These are phyloP conservation scores for Withania somnifera DNA, from an alignment of 305 asterid species.

Conservation along the genomic window DNA sequence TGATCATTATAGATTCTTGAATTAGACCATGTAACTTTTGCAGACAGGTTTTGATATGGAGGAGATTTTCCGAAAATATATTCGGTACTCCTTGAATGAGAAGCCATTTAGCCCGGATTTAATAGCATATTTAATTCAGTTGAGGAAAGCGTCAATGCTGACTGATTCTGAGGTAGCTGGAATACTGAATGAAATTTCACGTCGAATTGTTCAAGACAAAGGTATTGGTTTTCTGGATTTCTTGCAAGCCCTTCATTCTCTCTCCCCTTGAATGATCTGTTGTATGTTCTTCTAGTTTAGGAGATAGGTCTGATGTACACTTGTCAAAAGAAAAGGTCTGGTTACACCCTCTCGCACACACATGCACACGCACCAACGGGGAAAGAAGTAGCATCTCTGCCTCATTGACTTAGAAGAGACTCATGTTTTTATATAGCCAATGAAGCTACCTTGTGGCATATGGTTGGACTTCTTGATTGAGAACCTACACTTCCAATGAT, in stretches of 20 bases:
- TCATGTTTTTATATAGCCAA: neutral
- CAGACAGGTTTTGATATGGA: constrained; percentile 91
- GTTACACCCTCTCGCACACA: neutral
- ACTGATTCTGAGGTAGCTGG: constrained; percentile 75
- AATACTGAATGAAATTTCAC: constrained; percentile 79
- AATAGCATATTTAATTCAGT: constrained; percentile 67
- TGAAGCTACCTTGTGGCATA: neutral
- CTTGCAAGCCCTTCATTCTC: constrained; percentile 1
- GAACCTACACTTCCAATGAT: neutral
- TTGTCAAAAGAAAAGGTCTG: neutral
- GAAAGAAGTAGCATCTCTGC: neutral
- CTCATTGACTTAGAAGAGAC: neutral
- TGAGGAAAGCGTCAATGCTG: constrained; percentile 60
- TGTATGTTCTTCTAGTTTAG: neutral
- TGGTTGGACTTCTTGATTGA: neutral
- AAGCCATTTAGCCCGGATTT: constrained; percentile 80
- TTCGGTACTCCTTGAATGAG: constrained; percentile 87
- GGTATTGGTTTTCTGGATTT: constrained; percentile 34
- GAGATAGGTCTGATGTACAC: neutral
- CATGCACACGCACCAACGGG: neutral
- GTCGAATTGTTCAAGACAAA: constrained; percentile 77
- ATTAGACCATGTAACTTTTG: constrained; percentile 9
- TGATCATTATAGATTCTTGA: neutral
- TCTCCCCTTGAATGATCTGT: neutral
- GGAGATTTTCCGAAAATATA: constrained; percentile 77